phyloP scores from a whole-genome alignment of 495 filamentous ascomycete species.

The Penicillium manginii region DNA sequence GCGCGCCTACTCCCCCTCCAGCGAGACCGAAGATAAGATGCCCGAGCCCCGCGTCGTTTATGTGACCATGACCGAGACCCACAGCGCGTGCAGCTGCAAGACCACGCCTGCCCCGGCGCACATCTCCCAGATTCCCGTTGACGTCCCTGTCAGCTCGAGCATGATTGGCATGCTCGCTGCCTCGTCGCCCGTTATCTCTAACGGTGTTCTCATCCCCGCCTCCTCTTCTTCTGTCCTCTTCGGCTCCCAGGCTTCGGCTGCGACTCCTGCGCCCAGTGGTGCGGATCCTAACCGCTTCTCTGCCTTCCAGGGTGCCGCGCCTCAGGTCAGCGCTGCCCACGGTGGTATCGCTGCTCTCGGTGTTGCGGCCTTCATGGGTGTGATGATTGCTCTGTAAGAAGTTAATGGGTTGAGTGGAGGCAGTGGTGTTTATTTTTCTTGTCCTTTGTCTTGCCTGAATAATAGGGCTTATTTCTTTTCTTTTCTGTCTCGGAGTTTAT shows the following conservation, averaged over 20 bases:
- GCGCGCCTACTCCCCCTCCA: conserved; percentile 23
- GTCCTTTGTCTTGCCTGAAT: too few species aligned
- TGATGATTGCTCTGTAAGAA: conserved; percentile 32
- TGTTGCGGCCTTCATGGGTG: conserved; percentile 31
- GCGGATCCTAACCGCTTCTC: conserved; percentile 24
- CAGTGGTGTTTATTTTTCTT: not conserved
- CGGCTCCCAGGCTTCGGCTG: conserved; percentile 16
- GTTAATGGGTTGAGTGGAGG: not conserved
- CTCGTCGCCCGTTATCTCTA: conserved; percentile 15
- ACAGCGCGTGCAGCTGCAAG: conserved; percentile 24
- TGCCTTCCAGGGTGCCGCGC: conserved; percentile 28
- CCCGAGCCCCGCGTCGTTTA: conserved; percentile 22
- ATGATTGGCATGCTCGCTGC: conserved; percentile 15
- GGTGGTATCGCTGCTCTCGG: conserved; percentile 22
- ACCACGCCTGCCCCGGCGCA: conserved; percentile 17
- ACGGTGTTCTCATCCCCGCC: conserved; percentile 16
- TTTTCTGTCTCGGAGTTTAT: conserved; percentile 16
- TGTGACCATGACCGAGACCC: conserved; percentile 30
- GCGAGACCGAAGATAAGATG: not conserved
- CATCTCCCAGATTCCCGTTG: conserved; percentile 31
- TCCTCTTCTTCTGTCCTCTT: conserved; percentile 25
- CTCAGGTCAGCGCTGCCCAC: conserved; percentile 12
- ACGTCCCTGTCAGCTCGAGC: conserved; percentile 25
- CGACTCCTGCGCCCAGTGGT: conserved; percentile 26
- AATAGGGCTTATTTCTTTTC: not conserved